Conservation (phyloP, 306 rosid species). For the Medicago arabica region DNA sequence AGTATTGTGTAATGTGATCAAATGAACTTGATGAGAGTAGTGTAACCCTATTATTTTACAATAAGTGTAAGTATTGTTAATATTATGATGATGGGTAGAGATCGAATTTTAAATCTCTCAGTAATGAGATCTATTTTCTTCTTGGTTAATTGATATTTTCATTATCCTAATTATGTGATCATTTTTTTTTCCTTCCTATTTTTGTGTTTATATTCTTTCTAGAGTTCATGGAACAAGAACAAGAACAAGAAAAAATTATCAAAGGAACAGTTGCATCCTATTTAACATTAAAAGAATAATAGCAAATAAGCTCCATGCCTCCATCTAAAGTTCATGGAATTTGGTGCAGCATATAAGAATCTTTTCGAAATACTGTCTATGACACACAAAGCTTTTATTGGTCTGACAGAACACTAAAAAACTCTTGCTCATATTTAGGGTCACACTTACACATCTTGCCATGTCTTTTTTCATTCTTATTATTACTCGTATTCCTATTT, state of each 20-base stretch:
- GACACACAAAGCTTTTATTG: background rate
- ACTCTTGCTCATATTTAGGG: background rate
- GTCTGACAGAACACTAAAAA: background rate
- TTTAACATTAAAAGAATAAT: background rate
- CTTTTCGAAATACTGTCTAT: background rate
- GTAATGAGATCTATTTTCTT: too few relatives aligned
- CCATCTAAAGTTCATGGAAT: background rate
- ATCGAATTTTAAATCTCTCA: too few relatives aligned
- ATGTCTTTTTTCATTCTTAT: background rate
- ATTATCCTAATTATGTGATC: background rate
- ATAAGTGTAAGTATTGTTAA: too few relatives aligned
- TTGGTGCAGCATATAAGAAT: background rate
- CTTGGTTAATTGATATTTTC: too few relatives aligned
- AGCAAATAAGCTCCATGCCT: background rate
- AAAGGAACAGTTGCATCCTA: background rate
- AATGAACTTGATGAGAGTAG: too few relatives aligned
- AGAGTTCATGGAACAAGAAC: background rate
- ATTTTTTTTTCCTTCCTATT: background rate
- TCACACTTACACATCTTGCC: background rate
- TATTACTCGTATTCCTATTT: background rate
- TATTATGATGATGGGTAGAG: too few relatives aligned
- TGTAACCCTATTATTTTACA: background rate
- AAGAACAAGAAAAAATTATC: background rate
- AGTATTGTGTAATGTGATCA: too few relatives aligned
- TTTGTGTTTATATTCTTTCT: background rate